These are phyloP conservation scores for Talaromyces marneffei DNA, from an alignment of 2,329 filamentous ascomycete species.

Conservation along the genomic window DNA sequence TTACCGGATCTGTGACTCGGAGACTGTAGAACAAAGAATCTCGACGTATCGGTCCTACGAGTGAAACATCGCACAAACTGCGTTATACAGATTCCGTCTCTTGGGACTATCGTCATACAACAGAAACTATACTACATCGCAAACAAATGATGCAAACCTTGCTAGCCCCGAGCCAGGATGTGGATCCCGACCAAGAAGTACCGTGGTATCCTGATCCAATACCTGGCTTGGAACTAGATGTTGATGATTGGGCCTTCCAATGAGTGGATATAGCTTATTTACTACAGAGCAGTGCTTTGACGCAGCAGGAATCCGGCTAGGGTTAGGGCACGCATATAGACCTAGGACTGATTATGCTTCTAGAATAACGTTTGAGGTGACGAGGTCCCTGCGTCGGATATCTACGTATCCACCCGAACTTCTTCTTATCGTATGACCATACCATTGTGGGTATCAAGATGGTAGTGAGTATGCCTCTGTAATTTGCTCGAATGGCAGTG, in stretches of 20 bases:
- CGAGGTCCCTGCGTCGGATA: not conserved
- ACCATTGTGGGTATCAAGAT: not conserved
- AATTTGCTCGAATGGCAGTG: not conserved
- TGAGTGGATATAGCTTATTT: conserved; percentile 6
- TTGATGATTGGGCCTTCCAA: conserved; percentile 3
- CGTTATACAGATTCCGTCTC: conserved; percentile 41
- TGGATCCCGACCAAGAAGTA: not conserved
- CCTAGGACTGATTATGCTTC: not conserved
- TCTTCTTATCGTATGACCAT: not conserved
- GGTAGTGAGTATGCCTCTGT: too few species aligned
- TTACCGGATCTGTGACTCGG: not conserved
- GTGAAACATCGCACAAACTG: conserved; percentile 19
- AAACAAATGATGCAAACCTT: not conserved
- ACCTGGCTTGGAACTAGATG: not conserved
- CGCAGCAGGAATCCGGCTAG: not conserved
- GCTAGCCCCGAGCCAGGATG: not conserved
- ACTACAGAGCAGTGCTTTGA: not conserved
- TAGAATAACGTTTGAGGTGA: not conserved
- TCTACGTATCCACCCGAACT: not conserved
- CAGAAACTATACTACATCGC: not conserved
- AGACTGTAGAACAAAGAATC: not conserved
- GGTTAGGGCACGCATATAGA: not conserved
- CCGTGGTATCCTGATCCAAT: not conserved
- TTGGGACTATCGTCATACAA: conserved; percentile 38
- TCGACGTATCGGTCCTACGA: not conserved